Base-by-base conservation (phyloP, 2,329 filamentous ascomycete species). In the Metarhizium sp. region DNA sequence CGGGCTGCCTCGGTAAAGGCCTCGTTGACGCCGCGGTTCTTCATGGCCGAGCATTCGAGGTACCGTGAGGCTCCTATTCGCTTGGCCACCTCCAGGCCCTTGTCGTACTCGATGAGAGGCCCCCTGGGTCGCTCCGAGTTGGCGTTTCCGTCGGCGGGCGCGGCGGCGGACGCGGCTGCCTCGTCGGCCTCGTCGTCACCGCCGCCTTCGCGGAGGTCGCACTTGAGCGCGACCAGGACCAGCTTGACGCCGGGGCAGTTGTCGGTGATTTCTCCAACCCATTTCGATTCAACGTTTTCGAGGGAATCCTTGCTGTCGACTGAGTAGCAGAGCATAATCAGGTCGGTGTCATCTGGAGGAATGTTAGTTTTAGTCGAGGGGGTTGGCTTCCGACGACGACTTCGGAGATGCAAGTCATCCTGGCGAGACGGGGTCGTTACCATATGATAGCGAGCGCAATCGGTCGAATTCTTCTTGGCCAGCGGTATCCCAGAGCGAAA, bases 381-480 rank as follows among this genome's bases (percentile, higher is more conserved):
- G 29, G 34, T 34, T 6, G 20, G 18, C 38, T 7, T 34, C 10
- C 10, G 32, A 25, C 25, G 25, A 25, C 32, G 32, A 34, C 32
- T 11, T 34, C 32, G 4, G 32, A n/a, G 50, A 18, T 45, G 14
- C n/a, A 4, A 46, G 7, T 34, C 43, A 46, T 46, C 18, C 20
- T n/a, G 36, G 34, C 25, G 16, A 10, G 20, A 45, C 6, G n/a
- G 25, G 43, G n/a, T 43, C 58, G 10, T 25, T 69, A 79, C 92
- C 94, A 73, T 99, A 99, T 51, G 92, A 96, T 55, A 99, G 83
- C 60, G 91, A 95, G 67, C 94, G 88, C 72, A 99, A 76, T 53
- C 94, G 86, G 74, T 99, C 94, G 75, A 97, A 99, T 81, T 99
- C 94, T 78, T 99, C 94, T 75, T 99, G 94, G 30, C 94, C 94